Conservation (phyloP, 2,329 filamentous ascomycete genomes). For the Monosporascus sp. region DNA sequence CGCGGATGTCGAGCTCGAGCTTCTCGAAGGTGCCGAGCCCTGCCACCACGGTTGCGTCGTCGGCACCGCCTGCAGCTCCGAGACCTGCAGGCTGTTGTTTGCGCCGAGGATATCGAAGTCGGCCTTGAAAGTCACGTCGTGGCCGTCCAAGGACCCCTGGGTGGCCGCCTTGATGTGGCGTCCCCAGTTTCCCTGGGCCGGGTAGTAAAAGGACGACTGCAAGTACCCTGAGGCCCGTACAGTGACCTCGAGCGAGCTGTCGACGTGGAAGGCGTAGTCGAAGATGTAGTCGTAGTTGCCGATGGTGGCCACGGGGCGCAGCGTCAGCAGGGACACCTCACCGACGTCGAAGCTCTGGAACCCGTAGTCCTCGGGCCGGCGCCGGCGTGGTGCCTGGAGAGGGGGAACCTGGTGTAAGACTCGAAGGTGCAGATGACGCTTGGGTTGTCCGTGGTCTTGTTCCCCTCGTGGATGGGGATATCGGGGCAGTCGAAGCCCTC, state of each 20-base stretch:
- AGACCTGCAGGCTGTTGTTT: slow-evolving; percentile 22
- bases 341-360: slow-evolving; percentile 27
- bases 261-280: slow-evolving; percentile 29
- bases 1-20: slow-evolving; percentile 25
- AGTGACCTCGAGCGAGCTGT: slow-evolving; percentile 33
- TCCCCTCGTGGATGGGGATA: slow-evolving; percentile 25
- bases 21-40: slow-evolving; percentile 26
- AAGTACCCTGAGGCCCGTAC: slow-evolving; percentile 35
- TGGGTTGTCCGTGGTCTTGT: slow-evolving; percentile 24
- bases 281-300: slow-evolving; percentile 40
- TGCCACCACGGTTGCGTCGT: slow-evolving; percentile 26
- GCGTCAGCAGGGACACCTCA: slow-evolving; percentile 28
- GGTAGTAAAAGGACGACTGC: slow-evolving; percentile 23
- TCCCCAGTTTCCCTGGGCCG: slow-evolving; percentile 15
- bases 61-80: slow-evolving; percentile 21
- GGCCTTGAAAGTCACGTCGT: slow-evolving; percentile 24
- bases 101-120: slow-evolving; percentile 25
- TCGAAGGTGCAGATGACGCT: slow-evolving; percentile 37
- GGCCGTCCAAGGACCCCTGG: slow-evolving; percentile 22
- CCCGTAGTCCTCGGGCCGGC: slow-evolving; percentile 18
- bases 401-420: slow-evolving; percentile 29
- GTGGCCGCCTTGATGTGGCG: slow-evolving; percentile 21
- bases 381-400: slow-evolving; percentile 30
- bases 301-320: slow-evolving; percentile 35
- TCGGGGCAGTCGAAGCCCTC: slow-evolving; percentile 39